phyloP scores from a whole-genome alignment of 169 alveolate genomes.

The Eimeria sp. region DNA sequence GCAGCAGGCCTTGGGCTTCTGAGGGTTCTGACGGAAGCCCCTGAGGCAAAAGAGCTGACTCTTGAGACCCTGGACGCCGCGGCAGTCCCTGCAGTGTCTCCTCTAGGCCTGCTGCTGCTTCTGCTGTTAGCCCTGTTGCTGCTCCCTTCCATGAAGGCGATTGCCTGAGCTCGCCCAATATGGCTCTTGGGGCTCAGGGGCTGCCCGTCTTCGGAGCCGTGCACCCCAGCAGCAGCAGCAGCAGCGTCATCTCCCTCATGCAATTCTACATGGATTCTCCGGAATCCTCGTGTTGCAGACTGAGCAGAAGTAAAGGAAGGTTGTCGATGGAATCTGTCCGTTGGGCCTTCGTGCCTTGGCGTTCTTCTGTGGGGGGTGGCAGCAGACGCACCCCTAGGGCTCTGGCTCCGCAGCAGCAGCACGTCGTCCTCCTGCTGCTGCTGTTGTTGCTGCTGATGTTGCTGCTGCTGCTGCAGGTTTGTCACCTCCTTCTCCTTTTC shows the following conservation, averaged over 20 bases:
- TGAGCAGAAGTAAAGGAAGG: background rate
- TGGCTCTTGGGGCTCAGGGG: constrained; percentile 68
- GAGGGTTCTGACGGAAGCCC: constrained; percentile 38
- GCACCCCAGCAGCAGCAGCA: background rate
- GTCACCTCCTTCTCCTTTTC: constrained; percentile 51
- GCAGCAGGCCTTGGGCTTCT: constrained; percentile 40
- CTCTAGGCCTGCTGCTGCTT: background rate
- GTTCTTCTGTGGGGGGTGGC: background rate
- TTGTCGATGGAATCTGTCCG: background rate
- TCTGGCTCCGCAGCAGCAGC: background rate
- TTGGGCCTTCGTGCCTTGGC: background rate
- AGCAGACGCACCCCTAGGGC: background rate
- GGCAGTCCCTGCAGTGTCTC: background rate
- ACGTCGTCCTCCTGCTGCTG: constrained; percentile 1
- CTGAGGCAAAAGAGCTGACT: constrained; percentile 13
- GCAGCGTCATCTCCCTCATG: background rate
- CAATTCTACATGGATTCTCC: background rate
- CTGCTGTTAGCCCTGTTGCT: background rate
- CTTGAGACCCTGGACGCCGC: background rate
- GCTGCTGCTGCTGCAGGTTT: background rate
- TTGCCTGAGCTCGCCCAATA: constrained; percentile 49
- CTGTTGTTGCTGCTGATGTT: constrained; percentile 22
- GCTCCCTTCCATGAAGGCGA: constrained; percentile 65
- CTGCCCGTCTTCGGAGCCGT: background rate
- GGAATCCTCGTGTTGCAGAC: background rate